Conservation (phyloP, 2,329 filamentous ascomycete species). For the Penicillium capsulatum region DNA sequence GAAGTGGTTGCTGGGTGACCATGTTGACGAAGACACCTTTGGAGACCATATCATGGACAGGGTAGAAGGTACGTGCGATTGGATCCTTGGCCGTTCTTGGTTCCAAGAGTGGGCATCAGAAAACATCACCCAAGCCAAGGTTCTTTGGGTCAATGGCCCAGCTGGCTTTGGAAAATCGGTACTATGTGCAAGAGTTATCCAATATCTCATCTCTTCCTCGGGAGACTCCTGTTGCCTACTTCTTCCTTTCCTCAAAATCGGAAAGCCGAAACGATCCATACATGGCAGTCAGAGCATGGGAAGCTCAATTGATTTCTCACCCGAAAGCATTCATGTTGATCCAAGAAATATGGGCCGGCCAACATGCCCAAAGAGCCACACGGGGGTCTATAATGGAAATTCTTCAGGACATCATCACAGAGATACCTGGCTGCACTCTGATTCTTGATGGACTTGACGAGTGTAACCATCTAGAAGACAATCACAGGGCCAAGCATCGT, state of each 20-base stretch:
- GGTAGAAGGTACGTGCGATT: slow-evolving; percentile 3
- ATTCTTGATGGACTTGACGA: slow-evolving; percentile 8
- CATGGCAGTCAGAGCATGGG: slow-evolving; percentile 4
- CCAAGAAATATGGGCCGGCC: background rate
- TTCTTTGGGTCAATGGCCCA: slow-evolving; percentile 9
- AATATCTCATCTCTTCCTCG: slow-evolving; percentile 1
- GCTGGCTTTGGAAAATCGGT: slow-evolving; percentile 9
- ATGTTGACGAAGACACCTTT: slow-evolving; percentile 1
- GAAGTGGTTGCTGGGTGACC: slow-evolving; percentile 2
- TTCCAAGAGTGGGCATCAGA: slow-evolving; percentile 4
- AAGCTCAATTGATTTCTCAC: slow-evolving; percentile 3
- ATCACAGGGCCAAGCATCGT: background rate
- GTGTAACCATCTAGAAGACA: background rate
- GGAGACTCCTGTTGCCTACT: slow-evolving; percentile 3
- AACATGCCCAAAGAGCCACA: slow-evolving; percentile 1
- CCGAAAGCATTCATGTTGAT: background rate
- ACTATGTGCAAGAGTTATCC: slow-evolving; percentile 4
- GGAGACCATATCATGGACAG: slow-evolving; percentile 1
- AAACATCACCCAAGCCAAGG: background rate
- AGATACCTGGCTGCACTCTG: slow-evolving; percentile 2
- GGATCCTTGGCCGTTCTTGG: slow-evolving; percentile 1
- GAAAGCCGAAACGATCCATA: slow-evolving; percentile 4
- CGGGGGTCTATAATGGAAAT: background rate
- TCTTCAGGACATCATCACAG: background rate
- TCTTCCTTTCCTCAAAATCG: slow-evolving; percentile 4